Conservation (phyloP, 352 stramenopile species). For the Nothophytophthora sp. region DNA sequence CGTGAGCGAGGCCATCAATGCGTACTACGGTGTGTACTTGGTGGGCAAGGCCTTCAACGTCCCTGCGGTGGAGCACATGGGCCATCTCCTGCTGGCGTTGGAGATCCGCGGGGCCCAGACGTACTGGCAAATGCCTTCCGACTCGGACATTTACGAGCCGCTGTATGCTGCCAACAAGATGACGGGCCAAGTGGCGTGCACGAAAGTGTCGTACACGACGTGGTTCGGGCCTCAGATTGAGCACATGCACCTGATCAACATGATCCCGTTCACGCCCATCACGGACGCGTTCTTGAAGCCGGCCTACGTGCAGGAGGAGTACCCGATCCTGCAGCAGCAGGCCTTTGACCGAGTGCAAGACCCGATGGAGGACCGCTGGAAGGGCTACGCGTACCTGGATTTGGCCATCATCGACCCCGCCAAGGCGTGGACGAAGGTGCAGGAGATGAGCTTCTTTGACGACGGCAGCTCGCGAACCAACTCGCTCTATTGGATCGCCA, state of each 20-base stretch:
- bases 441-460: conserved; percentile 78
- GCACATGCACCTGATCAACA: conserved; percentile 91
- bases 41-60: conserved; percentile 80
- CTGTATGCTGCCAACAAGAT: conserved; percentile 83
- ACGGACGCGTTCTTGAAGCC: conserved; percentile 71
- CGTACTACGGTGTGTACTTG: conserved; percentile 97
- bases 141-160: conserved; percentile 63
- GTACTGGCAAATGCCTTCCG: conserved; percentile 95
- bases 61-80: conserved; percentile 83
- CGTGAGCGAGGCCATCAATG: conserved; percentile 96
- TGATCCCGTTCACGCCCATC: conserved; percentile 91
- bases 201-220: conserved; percentile 87
- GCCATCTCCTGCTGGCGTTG: conserved; percentile 89
- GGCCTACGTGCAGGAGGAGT: conserved; percentile 77
- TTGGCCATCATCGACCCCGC: conserved; percentile 80
- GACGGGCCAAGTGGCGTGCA: conserved; percentile 75
- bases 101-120: conserved; percentile 94
- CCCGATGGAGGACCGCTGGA: conserved; percentile 81
- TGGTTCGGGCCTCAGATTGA: conserved; percentile 86
- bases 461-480: conserved; percentile 88
- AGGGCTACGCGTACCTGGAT: conserved; percentile 84
- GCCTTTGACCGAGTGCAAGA: conserved; percentile 58
- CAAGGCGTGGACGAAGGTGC: conserved; percentile 68
- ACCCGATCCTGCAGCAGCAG: conserved; percentile 71
- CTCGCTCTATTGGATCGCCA: conserved; percentile 91